phyloP scores from a whole-genome alignment of 169 alveolate species.

The Plasmodium yoelii region DNA sequence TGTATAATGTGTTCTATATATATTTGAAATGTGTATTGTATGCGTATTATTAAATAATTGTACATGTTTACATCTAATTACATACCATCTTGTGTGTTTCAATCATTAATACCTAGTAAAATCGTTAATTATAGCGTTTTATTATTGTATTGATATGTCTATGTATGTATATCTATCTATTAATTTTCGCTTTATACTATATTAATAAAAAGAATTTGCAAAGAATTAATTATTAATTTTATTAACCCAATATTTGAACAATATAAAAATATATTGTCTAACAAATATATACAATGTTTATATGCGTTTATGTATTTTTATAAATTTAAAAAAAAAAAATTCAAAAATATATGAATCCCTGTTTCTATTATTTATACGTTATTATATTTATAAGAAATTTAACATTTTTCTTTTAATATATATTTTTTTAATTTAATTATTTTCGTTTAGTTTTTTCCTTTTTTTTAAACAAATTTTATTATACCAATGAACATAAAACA shows the following conservation, averaged over 20 bases:
- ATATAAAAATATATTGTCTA: slow-evolving; percentile 6
- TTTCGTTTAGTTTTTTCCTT: slow-evolving; percentile 11
- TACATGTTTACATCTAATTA: no score
- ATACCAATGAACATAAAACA: slow-evolving; percentile 39
- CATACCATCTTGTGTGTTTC: no score
- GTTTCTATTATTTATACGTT: slow-evolving; percentile 5
- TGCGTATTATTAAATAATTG: no score
- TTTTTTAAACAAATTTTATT: not conserved
- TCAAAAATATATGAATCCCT: not conserved
- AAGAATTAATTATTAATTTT: slow-evolving; percentile 15
- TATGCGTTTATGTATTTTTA: no score
- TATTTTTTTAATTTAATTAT: slow-evolving; percentile 18
- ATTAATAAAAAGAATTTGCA: slow-evolving; percentile 14
- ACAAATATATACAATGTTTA: not conserved
- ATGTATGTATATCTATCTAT: no score
- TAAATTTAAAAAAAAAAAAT: not conserved
- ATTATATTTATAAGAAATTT: slow-evolving; percentile 1
- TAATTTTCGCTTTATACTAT: no score
- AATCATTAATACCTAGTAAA: no score
- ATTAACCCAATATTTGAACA: slow-evolving; percentile 2
- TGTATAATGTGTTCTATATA: not conserved
- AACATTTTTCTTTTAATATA: not conserved
- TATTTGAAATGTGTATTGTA: not conserved
- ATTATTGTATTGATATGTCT: no score
- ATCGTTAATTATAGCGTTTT: no score